Conservation (phyloP, 129 eudicot species). For the carrot (Daucus carota) region DNA sequence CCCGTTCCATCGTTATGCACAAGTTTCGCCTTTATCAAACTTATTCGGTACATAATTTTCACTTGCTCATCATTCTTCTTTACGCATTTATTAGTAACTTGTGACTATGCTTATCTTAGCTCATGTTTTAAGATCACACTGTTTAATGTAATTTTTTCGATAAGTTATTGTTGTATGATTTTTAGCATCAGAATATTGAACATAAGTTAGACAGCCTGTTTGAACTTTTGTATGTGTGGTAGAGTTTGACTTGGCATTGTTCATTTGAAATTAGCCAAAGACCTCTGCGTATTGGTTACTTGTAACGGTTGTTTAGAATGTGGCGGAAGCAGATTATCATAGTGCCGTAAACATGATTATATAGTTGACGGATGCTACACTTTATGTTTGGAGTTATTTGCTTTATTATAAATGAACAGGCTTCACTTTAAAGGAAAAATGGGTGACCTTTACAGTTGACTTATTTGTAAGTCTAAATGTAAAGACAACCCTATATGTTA, state of each 20-base stretch:
- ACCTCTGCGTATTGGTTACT: too few relatives aligned
- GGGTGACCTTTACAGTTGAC: neutral
- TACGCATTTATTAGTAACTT: too few relatives aligned
- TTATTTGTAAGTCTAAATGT: too few relatives aligned
- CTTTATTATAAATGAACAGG: neutral
- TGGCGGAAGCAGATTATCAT: too few relatives aligned
- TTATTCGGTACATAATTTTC: conserved; percentile 23
- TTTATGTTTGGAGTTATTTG: neutral
- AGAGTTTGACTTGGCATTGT: too few relatives aligned
- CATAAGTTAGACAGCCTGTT: neutral
- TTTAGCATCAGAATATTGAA: neutral
- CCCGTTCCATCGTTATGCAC: conserved; percentile 31
- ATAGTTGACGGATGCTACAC: neutral
- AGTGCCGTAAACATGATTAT: neutral
- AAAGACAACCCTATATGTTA: too few relatives aligned
- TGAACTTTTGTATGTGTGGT: neutral
- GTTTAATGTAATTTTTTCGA: neutral
- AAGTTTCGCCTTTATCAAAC: conserved; percentile 74
- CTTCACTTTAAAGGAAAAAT: neutral
- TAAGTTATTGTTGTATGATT: neutral
- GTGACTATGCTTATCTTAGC: neutral
- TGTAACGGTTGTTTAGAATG: too few relatives aligned
- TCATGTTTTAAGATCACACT: too few relatives aligned
- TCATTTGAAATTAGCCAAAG: too few relatives aligned
- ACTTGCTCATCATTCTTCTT: too few relatives aligned